Conservation (phyloP, 2,329 filamentous ascomycete species). For the Ambrosiella xylebori region DNA sequence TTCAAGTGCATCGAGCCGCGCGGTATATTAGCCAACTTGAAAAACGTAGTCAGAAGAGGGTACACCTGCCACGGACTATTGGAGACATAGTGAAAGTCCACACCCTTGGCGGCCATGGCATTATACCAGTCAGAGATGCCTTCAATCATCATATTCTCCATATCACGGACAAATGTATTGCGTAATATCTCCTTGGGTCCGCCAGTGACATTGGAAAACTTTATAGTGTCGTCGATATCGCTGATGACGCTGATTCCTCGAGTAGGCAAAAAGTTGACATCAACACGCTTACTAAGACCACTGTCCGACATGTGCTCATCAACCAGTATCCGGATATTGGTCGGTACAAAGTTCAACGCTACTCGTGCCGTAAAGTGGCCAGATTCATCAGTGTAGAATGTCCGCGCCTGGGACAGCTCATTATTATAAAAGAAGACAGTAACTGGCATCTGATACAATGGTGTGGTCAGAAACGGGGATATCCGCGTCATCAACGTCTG, state of each 20-base stretch:
- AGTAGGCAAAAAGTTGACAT: conserved; percentile 60
- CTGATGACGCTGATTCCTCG: conserved; percentile 82
- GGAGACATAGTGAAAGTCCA: conserved; percentile 92
- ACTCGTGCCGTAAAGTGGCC: conserved; percentile 76
- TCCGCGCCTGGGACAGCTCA: conserved; percentile 61
- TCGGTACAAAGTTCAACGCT: conserved; percentile 76
- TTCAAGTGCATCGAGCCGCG: conserved; percentile 87
- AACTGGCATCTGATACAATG: conserved; percentile 58
- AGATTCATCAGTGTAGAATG: conserved; percentile 68
- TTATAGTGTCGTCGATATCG: conserved; percentile 95
- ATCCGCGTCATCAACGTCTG: conserved; percentile 74
- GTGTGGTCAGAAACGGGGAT: conserved; percentile 76
- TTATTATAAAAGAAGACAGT: conserved; percentile 95
- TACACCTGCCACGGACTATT: conserved; percentile 98
- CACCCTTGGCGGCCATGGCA: conserved; percentile 58
- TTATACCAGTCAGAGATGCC: conserved; percentile 86
- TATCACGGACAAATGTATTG: conserved; percentile 82
- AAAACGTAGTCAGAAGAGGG: conserved; percentile 72
- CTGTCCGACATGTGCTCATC: conserved; percentile 71
- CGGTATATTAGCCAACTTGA: conserved; percentile 63
- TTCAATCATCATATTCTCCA: conserved; percentile 64
- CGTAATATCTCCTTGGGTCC: conserved; percentile 90
- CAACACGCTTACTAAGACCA: conserved; percentile 27
- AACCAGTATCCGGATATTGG: conserved; percentile 71
- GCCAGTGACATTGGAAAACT: conserved; percentile 75